These are phyloP conservation scores for Pyracantha coccinea DNA, from an alignment of 331 rosid species.

Conservation along the genomic window DNA sequence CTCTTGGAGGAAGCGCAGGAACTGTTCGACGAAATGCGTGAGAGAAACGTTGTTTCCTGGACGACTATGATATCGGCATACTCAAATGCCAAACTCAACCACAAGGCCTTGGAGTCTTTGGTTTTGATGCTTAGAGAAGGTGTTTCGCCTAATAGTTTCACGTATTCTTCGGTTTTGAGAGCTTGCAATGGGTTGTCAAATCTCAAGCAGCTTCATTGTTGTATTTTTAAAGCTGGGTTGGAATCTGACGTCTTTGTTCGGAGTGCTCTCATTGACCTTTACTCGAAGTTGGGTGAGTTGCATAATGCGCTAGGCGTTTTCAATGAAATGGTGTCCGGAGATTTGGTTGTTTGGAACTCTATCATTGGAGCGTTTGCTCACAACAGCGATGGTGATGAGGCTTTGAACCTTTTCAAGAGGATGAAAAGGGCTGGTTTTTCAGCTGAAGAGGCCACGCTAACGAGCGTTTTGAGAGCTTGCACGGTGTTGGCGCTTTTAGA, in stretches of 20 bases:
- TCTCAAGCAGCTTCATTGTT: conserved; percentile 60
- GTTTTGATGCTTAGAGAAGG: conserved; percentile 67
- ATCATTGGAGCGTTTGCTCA: conserved; percentile 81
- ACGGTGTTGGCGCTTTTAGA: conserved; percentile 63
- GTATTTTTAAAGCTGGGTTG: conserved; percentile 58
- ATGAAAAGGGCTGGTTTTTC: conserved; percentile 59
- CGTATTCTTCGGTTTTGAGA: conserved; percentile 76
- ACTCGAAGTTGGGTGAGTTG: conserved; percentile 67
- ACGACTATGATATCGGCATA: conserved; percentile 72
- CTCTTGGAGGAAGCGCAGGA: conserved; percentile 59
- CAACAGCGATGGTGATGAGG: conserved; percentile 73
- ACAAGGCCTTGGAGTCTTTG: conserved; percentile 48
- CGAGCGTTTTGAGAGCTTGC: conserved; percentile 80
- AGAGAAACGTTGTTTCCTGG: conserved; percentile 74
- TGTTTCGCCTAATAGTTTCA: conserved; percentile 73
- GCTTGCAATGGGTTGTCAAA: conserved; percentile 46
- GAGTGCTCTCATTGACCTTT: conserved; percentile 64
- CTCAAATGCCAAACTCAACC: conserved; percentile 37
- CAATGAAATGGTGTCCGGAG: conserved; percentile 59
- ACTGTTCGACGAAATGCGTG: conserved; percentile 74
- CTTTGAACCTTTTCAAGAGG: conserved; percentile 52
- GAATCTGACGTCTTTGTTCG: conserved; percentile 81
- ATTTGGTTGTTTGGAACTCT: conserved; percentile 81
- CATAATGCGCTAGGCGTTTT: conserved; percentile 43
- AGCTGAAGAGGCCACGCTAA: conserved; percentile 58